Conservation (phyloP, 805 yeast genomes). For the Wickerhamiella bombiphila region DNA sequence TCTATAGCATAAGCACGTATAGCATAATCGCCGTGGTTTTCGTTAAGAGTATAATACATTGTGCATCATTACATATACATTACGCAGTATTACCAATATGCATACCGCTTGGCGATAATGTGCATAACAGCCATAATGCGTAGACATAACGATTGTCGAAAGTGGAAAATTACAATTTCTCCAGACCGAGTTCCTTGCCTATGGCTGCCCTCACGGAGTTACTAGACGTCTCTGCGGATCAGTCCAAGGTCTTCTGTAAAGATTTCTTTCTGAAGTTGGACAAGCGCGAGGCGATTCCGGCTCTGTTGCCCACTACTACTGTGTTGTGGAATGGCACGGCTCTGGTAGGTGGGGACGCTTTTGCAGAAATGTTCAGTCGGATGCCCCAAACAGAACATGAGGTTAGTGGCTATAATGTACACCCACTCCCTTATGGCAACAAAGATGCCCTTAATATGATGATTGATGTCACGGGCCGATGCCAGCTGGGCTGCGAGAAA, state of each 20-base stretch:
- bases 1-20: too few relatives aligned
- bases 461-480: slow-evolving; percentile 24
- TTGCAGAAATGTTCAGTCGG: slow-evolving; percentile 21
- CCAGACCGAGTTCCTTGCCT: too few relatives aligned
- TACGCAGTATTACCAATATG: too few relatives aligned
- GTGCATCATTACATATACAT: too few relatives aligned
- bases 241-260: slow-evolving; percentile 17
- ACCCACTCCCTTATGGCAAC: slow-evolving; percentile 24
- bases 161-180: too few relatives aligned
- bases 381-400: slow-evolving; percentile 27
- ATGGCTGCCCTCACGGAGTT: slow-evolving; percentile 6
- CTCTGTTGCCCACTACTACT: slow-evolving; percentile 22
- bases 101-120: too few relatives aligned
- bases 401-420: slow-evolving; percentile 24
- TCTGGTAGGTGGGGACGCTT: slow-evolving; percentile 26
- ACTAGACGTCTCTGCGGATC: slow-evolving; percentile 15
- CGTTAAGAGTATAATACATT: too few relatives aligned
- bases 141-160: too few relatives aligned
- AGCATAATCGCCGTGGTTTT: too few relatives aligned
- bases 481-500: slow-evolving; percentile 22
- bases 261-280: slow-evolving; percentile 26
- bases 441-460: slow-evolving; percentile 18
- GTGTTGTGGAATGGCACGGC: slow-evolving; percentile 32
- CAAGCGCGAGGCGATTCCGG: slow-evolving; percentile 18
- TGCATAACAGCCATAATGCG: too few relatives aligned